These are phyloP conservation scores for Dacryopinax spathularia DNA, from an alignment of 768 basidiomycete species.

Conservation along the genomic window DNA sequence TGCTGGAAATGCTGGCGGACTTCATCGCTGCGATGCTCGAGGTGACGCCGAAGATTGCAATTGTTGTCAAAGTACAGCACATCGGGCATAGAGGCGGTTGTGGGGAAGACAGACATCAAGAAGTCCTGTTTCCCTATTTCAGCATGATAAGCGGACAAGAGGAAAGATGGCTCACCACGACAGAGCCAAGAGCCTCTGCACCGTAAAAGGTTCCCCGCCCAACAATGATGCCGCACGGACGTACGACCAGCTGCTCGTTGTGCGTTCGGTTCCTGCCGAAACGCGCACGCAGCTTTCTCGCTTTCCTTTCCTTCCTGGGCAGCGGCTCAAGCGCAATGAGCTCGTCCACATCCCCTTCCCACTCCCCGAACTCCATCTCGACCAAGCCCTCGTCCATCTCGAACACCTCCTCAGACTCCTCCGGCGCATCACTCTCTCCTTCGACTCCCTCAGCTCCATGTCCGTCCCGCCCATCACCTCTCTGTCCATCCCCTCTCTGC, in stretches of 20 bases:
- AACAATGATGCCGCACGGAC: slow-evolving; percentile 16
- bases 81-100: background rate
- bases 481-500: too few relatives aligned
- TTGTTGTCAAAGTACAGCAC: slow-evolving; percentile 14
- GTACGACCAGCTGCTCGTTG: slow-evolving; percentile 21
- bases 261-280: slow-evolving; percentile 20
- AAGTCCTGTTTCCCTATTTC: too few relatives aligned
- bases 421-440: too few relatives aligned
- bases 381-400: too few relatives aligned
- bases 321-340: background rate
- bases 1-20: slow-evolving; percentile 9
- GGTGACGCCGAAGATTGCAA: slow-evolving; percentile 11
- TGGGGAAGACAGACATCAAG: background rate
- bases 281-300: slow-evolving; percentile 10
- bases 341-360: too few relatives aligned
- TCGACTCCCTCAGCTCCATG: too few relatives aligned
- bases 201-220: slow-evolving; percentile 19
- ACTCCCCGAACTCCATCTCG: too few relatives aligned
- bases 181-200: slow-evolving; percentile 13
- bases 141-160: too few relatives aligned
- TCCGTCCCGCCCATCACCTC: too few relatives aligned
- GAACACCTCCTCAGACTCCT: too few relatives aligned
- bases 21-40: background rate
- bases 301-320: background rate
- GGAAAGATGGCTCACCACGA: slow-evolving; percentile 9